Conservation (phyloP, 768 basidiomycete species). For the Udeniomyces megalosporus region DNA sequence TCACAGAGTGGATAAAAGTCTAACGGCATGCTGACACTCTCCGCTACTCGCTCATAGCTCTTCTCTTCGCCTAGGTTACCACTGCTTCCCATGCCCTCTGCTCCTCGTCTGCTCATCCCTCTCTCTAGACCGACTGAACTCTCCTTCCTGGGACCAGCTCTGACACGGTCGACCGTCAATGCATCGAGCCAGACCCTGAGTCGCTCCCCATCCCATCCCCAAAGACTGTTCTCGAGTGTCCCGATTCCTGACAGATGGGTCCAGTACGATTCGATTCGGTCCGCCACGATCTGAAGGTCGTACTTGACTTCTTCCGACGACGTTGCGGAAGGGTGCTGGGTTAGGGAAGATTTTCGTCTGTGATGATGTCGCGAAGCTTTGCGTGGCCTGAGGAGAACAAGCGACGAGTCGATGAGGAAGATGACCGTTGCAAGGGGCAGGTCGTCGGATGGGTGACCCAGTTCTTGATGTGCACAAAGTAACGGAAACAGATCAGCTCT, state of each 20-base stretch:
- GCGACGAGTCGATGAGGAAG: constrained; percentile 82
- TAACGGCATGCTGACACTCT: constrained; percentile 71
- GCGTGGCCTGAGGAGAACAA: constrained; percentile 74
- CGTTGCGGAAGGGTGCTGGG: neutral
- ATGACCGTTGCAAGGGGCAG: constrained; percentile 84
- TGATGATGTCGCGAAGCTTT: constrained; percentile 53
- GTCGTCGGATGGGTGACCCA: constrained; percentile 87
- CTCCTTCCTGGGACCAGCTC: too few species aligned
- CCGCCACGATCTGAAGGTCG: constrained; percentile 91
- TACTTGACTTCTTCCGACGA: constrained; percentile 68
- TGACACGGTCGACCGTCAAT: constrained; percentile 53
- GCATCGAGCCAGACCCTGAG: constrained; percentile 94
- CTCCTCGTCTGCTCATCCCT: neutral
- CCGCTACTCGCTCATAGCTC: constrained; percentile 7
- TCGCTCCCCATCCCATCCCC: constrained; percentile 78
- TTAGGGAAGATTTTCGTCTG: neutral
- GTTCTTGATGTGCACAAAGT: constrained; percentile 37
- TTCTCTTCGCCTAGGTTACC: neutral
- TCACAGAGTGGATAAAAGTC: constrained; percentile 92
- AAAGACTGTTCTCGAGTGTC: constrained; percentile 86
- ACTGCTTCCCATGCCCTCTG: neutral
- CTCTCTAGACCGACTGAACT: neutral
- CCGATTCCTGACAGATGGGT: constrained; percentile 88
- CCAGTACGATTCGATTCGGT: constrained; percentile 98
- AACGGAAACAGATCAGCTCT: neutral